Base-by-base conservation (phyloP, 2,329 filamentous ascomycete genomes). In the Ophiocordyceps robertsii region DNA sequence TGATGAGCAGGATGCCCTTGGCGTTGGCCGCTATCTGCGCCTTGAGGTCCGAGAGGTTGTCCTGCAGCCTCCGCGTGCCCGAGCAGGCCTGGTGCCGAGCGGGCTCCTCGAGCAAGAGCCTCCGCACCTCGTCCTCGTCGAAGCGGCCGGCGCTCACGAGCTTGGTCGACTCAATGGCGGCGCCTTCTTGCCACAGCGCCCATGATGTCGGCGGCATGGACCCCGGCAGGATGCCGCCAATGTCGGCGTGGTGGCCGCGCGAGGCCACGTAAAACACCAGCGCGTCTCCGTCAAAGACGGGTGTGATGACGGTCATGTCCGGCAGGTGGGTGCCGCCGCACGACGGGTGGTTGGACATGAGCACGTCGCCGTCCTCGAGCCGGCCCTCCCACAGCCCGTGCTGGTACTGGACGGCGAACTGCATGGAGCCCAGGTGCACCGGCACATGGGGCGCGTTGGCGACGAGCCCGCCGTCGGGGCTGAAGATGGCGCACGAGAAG, bases 11-110 rank as follows among this genome's bases (percentile, higher is more conserved):
- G 52, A 90, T 90, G 8, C 87, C 87, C 51, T 88, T 88, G 52
- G 87, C 82, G 54, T 93, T 93, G 12, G 86, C 85, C 0, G 87
- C 85, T 12, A 92, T 81, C 56, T 92, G 86, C 0, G 87, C 87
- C 59, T 89, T 89, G 33, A 94, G 68, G 56, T 93, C 87, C 40
- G 87, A 89, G 49, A 93, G 69, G 56, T 93, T 93, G 59, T 94
- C 87, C 11, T 75, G 77, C 2, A 93, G 67, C 55, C 84, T 87
- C 36, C 86, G 69, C 0, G 86, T 89, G 2, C 85, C 86, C 41
- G 75, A 80, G 62, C 84, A 92, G 1, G 82, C 86, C 0, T 80
- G 77, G 49, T 84, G 79, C 51, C 81, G 69, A 0, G 82, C 82
- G 0, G 87, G 86, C 47, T 88, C 82, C 13, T 77, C 68, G 42